Percentiles rank a stretch among this genome's conserved stretches.
Conservation (phyloP, 1,284 basidiomycete species). For the Cerioporus squamosus region DNA sequence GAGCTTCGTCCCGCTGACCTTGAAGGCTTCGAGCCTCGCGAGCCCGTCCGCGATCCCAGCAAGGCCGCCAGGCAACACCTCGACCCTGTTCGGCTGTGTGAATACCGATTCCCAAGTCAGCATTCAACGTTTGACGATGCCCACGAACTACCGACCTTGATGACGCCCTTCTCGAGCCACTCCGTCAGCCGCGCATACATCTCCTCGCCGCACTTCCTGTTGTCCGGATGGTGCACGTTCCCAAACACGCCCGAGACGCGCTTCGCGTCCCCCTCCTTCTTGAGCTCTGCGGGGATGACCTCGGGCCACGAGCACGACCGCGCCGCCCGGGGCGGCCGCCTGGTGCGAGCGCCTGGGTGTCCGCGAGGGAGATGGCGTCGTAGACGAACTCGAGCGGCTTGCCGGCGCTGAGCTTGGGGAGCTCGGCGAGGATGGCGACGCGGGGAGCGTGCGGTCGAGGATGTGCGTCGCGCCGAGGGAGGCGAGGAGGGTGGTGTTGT, state of each 20-base stretch:
- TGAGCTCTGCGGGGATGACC: constrained; percentile 16
- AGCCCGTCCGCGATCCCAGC: constrained; percentile 48
- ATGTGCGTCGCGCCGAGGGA: constrained; percentile 57
- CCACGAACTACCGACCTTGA: background rate
- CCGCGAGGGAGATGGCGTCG: constrained; percentile 37
- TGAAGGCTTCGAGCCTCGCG: constrained; percentile 40
- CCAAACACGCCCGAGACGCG: constrained; percentile 15
- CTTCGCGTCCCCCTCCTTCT: constrained; percentile 9
- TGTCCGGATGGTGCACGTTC: constrained; percentile 1
- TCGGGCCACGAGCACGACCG: constrained; percentile 11
- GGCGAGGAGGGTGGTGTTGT: constrained; percentile 48
- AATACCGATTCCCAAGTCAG: background rate
- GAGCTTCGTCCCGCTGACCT: constrained; percentile 56
- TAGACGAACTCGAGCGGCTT: constrained; percentile 40
- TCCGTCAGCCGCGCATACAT: constrained; percentile 12
- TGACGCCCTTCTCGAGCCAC: constrained; percentile 1
- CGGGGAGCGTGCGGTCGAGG: constrained; percentile 39
- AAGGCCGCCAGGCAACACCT: constrained; percentile 52
- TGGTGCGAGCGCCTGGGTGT: constrained; percentile 29
- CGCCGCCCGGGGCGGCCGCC: constrained; percentile 32
- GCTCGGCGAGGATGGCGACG: constrained; percentile 42
- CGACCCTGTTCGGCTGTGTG: constrained; percentile 32
- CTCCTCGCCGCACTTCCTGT: constrained; percentile 3
- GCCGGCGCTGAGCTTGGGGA: constrained; percentile 12
- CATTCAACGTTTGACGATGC: too few relatives aligned